These are phyloP conservation scores for Wickerhamomyces sp. DNA, from an alignment of 1,139 yeast species.

Conservation along the genomic window DNA sequence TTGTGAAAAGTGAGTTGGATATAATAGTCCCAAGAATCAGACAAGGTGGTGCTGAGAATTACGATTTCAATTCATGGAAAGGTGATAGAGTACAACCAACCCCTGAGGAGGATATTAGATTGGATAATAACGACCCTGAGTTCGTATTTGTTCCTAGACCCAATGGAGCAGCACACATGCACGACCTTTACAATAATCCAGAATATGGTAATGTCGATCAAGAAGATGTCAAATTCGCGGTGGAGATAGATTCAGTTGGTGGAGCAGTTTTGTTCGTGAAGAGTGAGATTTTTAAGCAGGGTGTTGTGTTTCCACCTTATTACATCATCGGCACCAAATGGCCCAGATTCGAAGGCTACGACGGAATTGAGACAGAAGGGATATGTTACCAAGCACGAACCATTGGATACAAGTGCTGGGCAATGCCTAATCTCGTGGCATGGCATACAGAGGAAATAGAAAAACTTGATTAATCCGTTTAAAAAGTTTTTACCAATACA, in stretches of 20 bases:
- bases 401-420: slow-evolving; percentile 40
- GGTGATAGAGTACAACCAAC: slow-evolving; percentile 40
- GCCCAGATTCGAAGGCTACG: slow-evolving; percentile 40
- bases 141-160: slow-evolving; percentile 17
- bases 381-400: slow-evolving; percentile 41
- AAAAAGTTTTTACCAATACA: no score
- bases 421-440: slow-evolving; percentile 23
- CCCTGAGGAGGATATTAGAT: slow-evolving; percentile 42
- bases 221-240: slow-evolving; percentile 3
- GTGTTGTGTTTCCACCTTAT: slow-evolving; percentile 41
- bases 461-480: slow-evolving; percentile 1
- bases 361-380: slow-evolving; percentile 51
- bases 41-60: slow-evolving; percentile 19
- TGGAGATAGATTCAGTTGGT: slow-evolving; percentile 42
- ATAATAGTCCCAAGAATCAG: slow-evolving; percentile 21
- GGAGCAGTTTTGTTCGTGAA: slow-evolving; percentile 46
- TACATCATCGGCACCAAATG: slow-evolving; percentile 42
- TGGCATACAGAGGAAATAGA: slow-evolving; percentile 16
- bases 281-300: slow-evolving; percentile 40
- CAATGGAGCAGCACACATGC: slow-evolving; percentile 14
- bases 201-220: not conserved
- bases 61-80: slow-evolving; percentile 25
- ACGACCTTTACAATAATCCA: slow-evolving; percentile 10
- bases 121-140: slow-evolving; percentile 44
- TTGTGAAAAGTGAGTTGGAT: slow-evolving; percentile 15